Evolutionary conservation across 208 protist genomes (phyloP).

Genomic region (Trypanosomatidae sp.): DNA sequence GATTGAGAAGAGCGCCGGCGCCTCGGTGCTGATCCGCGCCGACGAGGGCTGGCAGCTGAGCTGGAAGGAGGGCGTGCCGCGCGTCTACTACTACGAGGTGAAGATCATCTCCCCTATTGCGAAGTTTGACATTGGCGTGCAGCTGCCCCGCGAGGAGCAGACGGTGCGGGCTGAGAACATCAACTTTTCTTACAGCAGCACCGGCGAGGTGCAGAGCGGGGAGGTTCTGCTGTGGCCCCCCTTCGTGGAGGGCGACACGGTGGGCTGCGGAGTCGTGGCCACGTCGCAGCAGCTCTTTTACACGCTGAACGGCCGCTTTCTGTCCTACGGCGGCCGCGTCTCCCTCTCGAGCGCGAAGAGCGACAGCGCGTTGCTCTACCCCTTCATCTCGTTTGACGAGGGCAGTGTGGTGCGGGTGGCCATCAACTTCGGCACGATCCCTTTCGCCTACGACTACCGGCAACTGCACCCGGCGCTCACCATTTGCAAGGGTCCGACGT

Average conservation of each 20-base stretch:
- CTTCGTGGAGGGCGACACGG: conserved; percentile 74
- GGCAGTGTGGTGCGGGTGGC: conserved; percentile 40
- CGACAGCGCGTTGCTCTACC: conserved; percentile 48
- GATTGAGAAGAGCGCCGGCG: conserved; percentile 61
- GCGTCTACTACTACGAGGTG: conserved; percentile 89
- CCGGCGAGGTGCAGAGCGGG: conserved; percentile 50
- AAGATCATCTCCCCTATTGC: conserved; percentile 44
- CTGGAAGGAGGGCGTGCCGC: conserved; percentile 73
- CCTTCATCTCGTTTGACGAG: conserved; percentile 68
- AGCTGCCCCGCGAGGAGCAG: conserved; percentile 20
- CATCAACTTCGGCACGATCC: conserved; percentile 83
- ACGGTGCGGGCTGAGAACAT: conserved; percentile 35
- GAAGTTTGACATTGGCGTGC: conserved; percentile 45
- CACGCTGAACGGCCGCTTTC: conserved; percentile 84
- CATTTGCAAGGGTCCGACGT: conserved; percentile 48
- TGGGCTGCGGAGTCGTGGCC: conserved; percentile 81
- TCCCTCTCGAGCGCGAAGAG: conserved; percentile 24
- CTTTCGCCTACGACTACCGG: conserved; percentile 82
- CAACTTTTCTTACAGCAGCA: conserved; percentile 65
- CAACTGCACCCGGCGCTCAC: conserved; percentile 68
- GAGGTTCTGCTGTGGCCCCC: conserved; percentile 35
- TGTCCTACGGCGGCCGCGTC: conserved; percentile 57
- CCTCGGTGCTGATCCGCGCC: conserved; percentile 60
- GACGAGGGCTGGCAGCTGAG: conserved; percentile 82
- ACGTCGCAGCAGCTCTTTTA: conserved; percentile 77